Evolutionary conservation across 768 basidiomycete genomes (phyloP), one percentile per base, ranked within the genome.

Genomic region (Leucocoprinus leucothites): DNA sequence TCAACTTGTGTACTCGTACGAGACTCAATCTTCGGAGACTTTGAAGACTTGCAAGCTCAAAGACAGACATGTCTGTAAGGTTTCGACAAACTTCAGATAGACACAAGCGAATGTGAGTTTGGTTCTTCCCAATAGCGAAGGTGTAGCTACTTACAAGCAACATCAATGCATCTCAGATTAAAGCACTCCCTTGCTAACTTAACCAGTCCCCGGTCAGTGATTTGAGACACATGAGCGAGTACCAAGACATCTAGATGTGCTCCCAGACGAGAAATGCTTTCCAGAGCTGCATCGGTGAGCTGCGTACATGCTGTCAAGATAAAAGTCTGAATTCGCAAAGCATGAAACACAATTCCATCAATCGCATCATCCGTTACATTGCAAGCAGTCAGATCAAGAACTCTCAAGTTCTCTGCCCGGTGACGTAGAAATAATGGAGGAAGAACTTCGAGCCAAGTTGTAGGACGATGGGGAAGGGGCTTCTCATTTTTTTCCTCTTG

Each of bases 11-110:
- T 3, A 95, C 85, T 36, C 91, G 85, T 35, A 91, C 88, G 49
- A 94, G 74, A 60, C 87, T 88, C 43, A 98, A 76, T 18, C 90
- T 82, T 53, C 84, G 85, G 31, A 98, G 77, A 24, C 80, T 79
- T 21, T 79, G 74, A 46, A 95, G 74, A 16, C 76, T 74, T 7
- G 89, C 86, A 43, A 97, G 71, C 73, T 94, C 93, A 63, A 87
- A 82, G 21, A 95, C 84, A 45, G 86, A 81, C 77, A 90, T 78
- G 68, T 98, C 94, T 57, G 92, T 95, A 54, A 98, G 71, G 56
- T 82, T 79, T 25, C 85, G 78, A 71, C 93, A 94, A 72, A 88
- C 90, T 92, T 58, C 45, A 63, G 49, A 28, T 52, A 28, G 56
- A 56, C n/a, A 45, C 46, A 45, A 49, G 31, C 49, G 54, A 49